Percentiles rank a stretch among this genome's conserved stretches.
These are phyloP conservation scores for Dichotomopilus funicola DNA, from an alignment of 2,329 filamentous ascomycete genomes.

Conservation along the genomic window DNA sequence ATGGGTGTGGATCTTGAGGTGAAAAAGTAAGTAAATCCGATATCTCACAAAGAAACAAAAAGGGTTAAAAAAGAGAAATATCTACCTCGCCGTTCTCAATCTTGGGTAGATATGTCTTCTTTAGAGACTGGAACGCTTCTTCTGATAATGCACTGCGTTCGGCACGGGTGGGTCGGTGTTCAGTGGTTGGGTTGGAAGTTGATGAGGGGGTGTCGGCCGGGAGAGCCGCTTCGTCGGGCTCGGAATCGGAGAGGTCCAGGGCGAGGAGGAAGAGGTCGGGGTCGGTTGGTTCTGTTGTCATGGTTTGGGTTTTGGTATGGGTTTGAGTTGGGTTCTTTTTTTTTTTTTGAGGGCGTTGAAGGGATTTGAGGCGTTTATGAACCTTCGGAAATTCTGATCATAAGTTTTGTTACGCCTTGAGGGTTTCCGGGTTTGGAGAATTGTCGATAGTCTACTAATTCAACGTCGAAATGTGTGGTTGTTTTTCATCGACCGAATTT, in stretches of 20 bases:
- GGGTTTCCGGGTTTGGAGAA: too few relatives aligned
- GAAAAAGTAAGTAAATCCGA: not conserved
- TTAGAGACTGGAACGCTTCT: slow-evolving; percentile 42
- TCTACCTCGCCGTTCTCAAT: slow-evolving; percentile 47
- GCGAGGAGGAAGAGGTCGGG: slow-evolving; percentile 37
- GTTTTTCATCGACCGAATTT: not conserved
- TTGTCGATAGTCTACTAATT: too few relatives aligned
- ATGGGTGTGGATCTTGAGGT: not conserved
- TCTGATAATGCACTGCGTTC: slow-evolving; percentile 40
- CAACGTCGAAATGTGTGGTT: not conserved
- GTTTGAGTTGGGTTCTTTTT: not conserved
- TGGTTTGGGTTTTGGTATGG: slow-evolving; percentile 13
- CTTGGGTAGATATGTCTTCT: slow-evolving; percentile 40
- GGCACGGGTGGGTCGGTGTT: slow-evolving; percentile 13
- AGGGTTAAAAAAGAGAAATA: not conserved
- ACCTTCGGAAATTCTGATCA: too few relatives aligned
- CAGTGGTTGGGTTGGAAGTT: not conserved
- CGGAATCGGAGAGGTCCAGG: slow-evolving; percentile 31
- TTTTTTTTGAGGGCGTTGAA: not conserved
- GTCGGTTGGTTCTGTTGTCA: slow-evolving; percentile 27
- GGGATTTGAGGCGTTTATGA: too few relatives aligned
- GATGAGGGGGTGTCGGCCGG: slow-evolving; percentile 10
- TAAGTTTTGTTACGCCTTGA: too few relatives aligned
- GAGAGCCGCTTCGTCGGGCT: slow-evolving; percentile 19
- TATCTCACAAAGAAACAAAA: not conserved